Percentiles rank a stretch among this genome's conserved stretches.
Conservation (phyloP, 2,329 filamentous ascomycete genomes). For the Monosporascus sp. region DNA sequence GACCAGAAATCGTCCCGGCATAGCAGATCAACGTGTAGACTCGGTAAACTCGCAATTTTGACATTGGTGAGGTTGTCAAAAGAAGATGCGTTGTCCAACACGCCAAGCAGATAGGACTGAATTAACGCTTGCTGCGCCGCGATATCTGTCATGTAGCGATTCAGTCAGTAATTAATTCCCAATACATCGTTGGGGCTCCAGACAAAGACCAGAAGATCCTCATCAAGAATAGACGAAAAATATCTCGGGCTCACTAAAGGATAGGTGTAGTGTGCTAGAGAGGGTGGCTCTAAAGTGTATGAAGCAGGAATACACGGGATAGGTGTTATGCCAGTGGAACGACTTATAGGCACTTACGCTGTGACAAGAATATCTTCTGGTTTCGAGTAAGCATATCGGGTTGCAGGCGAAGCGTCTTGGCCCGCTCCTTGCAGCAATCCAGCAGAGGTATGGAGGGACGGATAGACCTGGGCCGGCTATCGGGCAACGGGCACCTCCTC, state of each 20-base stretch:
- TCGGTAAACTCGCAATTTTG: constrained; percentile 60
- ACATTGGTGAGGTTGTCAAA: constrained; percentile 53
- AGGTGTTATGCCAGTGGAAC: too few species aligned
- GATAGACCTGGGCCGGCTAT: not conserved
- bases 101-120: constrained; percentile 59
- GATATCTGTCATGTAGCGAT: constrained; percentile 33
- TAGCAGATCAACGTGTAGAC: constrained; percentile 51
- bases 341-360: constrained; percentile 29
- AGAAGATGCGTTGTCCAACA: constrained; percentile 52
- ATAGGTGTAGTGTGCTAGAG: too few species aligned
- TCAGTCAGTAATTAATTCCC: not conserved
- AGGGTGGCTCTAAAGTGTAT: too few species aligned
- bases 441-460: not conserved
- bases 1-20: constrained; percentile 57
- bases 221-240: too few species aligned
- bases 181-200: too few species aligned
- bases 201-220: too few species aligned
- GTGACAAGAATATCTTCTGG: constrained; percentile 64
- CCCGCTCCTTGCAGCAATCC: constrained; percentile 2
- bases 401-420: constrained; percentile 34
- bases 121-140: constrained; percentile 66
- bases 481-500: constrained; percentile 3
- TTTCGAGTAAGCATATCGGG: constrained; percentile 51
- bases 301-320: too few species aligned
- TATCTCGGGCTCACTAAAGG: too few species aligned